A percentile compares a stretch with the other conserved stretches of the same genome.
Conservation (phyloP, 768 basidiomycete species). For the Termitomyces sp. region DNA sequence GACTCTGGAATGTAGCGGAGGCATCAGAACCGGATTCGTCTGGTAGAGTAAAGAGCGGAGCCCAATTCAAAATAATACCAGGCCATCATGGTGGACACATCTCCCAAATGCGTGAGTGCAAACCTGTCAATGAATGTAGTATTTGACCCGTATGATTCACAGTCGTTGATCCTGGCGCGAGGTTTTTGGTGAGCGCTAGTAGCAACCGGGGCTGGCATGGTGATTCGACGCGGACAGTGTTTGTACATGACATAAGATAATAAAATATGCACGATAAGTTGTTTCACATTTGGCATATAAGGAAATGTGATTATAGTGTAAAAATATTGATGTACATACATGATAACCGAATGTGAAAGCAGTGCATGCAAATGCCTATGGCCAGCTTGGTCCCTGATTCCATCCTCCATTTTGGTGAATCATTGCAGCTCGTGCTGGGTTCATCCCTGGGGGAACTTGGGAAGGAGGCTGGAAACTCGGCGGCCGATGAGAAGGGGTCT, state of each 20-base stretch:
- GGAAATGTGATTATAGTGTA: not conserved
- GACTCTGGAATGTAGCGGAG: conserved; percentile 89
- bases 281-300: not conserved
- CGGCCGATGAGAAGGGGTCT: conserved; percentile 45
- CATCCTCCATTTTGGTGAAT: conserved; percentile 41
- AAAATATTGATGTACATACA: conserved; percentile 12
- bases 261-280: conserved; percentile 30
- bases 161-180: conserved; percentile 85
- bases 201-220: conserved; percentile 95
- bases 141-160: conserved; percentile 6
- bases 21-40: conserved; percentile 63
- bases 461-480: conserved; percentile 35
- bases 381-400: conserved; percentile 19
- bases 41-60: conserved; percentile 61
- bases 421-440: conserved; percentile 64
- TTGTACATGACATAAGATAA: conserved; percentile 77
- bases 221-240: conserved; percentile 84
- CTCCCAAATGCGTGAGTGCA: conserved; percentile 82
- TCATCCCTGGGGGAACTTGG: conserved; percentile 55
- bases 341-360: not conserved
- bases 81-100: conserved; percentile 95
- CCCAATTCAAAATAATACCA: conserved; percentile 92
- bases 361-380: conserved; percentile 4
- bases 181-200: conserved; percentile 87
- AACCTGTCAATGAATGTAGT: not conserved